Evolutionary conservation across 192 early-diverging fungal species (phyloP).

Genomic region (Borealophlyctis nickersoniae): DNA sequence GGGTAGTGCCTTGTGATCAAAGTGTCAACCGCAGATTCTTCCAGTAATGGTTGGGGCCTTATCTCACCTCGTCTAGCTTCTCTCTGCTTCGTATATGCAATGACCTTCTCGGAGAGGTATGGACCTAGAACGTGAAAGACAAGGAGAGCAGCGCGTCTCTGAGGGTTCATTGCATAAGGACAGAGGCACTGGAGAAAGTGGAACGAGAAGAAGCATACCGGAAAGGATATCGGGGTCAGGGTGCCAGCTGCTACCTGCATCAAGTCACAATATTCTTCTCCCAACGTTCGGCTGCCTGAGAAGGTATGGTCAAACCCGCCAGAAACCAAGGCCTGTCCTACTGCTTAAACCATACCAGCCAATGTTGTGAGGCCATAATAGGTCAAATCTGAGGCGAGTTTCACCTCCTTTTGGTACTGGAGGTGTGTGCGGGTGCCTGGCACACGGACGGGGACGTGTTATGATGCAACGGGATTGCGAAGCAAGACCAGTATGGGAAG

Average conservation of each 20-base stretch:
- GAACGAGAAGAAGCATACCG: no score
- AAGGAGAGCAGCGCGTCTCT: constrained; percentile 17
- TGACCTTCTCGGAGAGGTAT: constrained; percentile 1
- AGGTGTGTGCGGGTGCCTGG: constrained; percentile 58
- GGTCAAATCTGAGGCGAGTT: constrained; percentile 54
- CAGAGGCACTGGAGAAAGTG: no score
- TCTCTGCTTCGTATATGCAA: no score
- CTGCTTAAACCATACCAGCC: constrained; percentile 50
- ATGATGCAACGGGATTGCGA: not conserved
- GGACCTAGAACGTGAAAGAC: constrained; percentile 23
- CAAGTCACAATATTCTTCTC: constrained; percentile 95
- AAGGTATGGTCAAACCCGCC: no score
- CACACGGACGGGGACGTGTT: not conserved
- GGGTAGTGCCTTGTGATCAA: no score
- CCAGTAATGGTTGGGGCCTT: no score
- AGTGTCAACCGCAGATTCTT: no score
- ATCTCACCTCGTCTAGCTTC: no score
- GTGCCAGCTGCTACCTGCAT: constrained; percentile 49
- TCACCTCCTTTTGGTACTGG: constrained; percentile 62
- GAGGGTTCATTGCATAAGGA: not conserved
- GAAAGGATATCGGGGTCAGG: no score
- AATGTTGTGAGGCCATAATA: constrained; percentile 77
- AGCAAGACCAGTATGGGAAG: not conserved
- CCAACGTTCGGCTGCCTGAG: constrained; percentile 77
- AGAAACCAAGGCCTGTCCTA: constrained; percentile 1